A percentile compares a stretch with the other conserved stretches of the same genome.
Evolutionary conservation across 1,139 yeast genomes (phyloP).

Genomic region (Yarrowia galli): DNA sequence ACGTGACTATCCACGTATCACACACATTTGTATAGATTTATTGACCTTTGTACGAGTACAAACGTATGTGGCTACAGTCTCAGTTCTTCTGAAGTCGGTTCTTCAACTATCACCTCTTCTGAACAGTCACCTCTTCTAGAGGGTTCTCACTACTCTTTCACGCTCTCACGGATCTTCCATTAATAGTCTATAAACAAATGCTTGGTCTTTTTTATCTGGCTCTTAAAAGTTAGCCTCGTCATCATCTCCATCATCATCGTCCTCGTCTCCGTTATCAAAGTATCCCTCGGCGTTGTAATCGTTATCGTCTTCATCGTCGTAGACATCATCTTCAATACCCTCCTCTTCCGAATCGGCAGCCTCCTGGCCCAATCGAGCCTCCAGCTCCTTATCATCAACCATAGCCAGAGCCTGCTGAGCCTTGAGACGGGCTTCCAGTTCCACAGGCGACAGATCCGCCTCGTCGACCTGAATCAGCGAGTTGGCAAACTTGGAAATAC

Average conservation of each 20-base stretch:
- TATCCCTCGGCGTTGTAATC: slow-evolving; percentile 81
- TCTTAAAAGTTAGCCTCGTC: slow-evolving; percentile 56
- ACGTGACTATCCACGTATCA: neutral
- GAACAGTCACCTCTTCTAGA: neutral
- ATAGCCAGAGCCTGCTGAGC: slow-evolving; percentile 55
- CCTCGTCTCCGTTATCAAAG: slow-evolving; percentile 63
- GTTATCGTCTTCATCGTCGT: slow-evolving; percentile 71
- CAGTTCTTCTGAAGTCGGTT: no score
- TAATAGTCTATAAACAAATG: slow-evolving; percentile 5
- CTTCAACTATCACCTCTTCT: no score
- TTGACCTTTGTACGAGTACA: no score
- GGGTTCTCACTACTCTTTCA: neutral
- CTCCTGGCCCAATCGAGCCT: slow-evolving; percentile 40
- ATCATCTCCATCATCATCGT: slow-evolving; percentile 54
- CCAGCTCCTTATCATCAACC: slow-evolving; percentile 49
- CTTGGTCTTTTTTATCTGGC: neutral
- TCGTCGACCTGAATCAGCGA: slow-evolving; percentile 51
- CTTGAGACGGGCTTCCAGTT: slow-evolving; percentile 67
- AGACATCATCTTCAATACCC: slow-evolving; percentile 58
- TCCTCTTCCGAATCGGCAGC: slow-evolving; percentile 41
- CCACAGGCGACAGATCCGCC: slow-evolving; percentile 53
- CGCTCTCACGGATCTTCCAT: neutral
- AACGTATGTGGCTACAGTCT: no score
- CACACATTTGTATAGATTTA: neutral
- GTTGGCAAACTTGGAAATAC: slow-evolving; percentile 47